A percentile compares a stretch with the other conserved stretches of the same genome.
Conservation (phyloP, 2,329 filamentous ascomycete genomes). For the Cordyceps fumosorosea region DNA sequence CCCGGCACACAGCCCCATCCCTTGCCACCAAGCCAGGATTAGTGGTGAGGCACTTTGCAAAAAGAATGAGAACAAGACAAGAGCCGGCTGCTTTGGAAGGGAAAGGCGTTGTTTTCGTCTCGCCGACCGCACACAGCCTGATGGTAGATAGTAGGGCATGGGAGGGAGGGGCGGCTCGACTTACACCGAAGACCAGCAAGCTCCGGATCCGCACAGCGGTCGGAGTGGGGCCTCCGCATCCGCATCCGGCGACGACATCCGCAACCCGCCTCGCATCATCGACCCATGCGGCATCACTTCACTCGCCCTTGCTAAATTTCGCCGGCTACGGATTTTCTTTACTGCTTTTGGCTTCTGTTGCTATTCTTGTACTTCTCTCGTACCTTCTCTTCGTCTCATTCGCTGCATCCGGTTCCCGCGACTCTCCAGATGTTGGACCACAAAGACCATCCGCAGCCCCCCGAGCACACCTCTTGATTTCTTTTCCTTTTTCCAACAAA, state of each 20-base stretch:
- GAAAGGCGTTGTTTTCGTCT: too few relatives aligned
- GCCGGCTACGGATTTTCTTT: not conserved
- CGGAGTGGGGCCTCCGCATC: not conserved
- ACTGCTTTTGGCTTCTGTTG: not conserved
- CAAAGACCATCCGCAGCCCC: constrained; percentile 9
- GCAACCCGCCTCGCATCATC: not conserved
- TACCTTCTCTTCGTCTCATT: not conserved
- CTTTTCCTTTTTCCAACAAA: not conserved
- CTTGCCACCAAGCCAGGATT: not conserved
- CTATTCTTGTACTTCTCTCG: not conserved
- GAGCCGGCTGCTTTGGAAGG: not conserved
- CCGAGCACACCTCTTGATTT: not conserved
- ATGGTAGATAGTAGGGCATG: not conserved
- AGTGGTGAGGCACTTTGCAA: too few relatives aligned
- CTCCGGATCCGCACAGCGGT: not conserved
- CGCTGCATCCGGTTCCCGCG: not conserved
- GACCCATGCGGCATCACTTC: not conserved
- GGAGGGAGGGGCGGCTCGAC: not conserved
- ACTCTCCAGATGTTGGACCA: constrained; percentile 2
- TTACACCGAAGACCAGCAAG: not conserved
- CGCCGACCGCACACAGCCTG: not conserved
- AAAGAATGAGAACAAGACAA: not conserved
- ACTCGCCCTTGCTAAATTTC: not conserved
- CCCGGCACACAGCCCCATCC: not conserved
- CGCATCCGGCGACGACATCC: constrained; percentile 1